Base-by-base conservation (phyloP, 345 rosid species). In the Hibiscus tridactylites region DNA sequence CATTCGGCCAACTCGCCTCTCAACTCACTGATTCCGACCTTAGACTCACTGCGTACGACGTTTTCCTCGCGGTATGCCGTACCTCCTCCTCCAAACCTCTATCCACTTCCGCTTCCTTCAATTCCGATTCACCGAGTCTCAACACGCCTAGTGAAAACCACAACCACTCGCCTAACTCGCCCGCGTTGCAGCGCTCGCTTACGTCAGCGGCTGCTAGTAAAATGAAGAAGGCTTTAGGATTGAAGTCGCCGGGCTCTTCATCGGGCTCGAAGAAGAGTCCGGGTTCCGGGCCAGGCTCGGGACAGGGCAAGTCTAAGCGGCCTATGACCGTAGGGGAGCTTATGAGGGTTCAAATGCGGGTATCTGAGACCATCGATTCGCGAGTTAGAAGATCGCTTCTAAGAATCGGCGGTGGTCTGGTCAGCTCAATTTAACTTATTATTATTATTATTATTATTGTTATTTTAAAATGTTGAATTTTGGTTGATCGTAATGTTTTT, bases 221-320 rank as follows among this genome's bases (percentile, higher is more conserved):
- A 80, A 87, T 92, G 97, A 95, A 95, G 87, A 95, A 88, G 71
- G 98, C 98, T 13, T 79, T 95, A 35, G 98, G 99, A 28, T 78
- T 95, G 78, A 89, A 81, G 79, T 90, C 97, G 15, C n/a, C 61
- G 31, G 71, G 60, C 19, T 52, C 21, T 52, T 52, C 56, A 3
- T 9, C 60, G 60, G 60, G 82, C 71, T 83, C 97, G 13, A 88
- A 70, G 74, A 90, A 80, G 79, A 87, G 90, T 47, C 88, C 91
- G 24, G 89, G 92, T 1, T 85, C 90, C 44, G 88, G 84, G 11
- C 71, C 83, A 0, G 85, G 88, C n/a, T 86, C 92, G 7, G 86
- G 86, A 15, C 80, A 60, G 54, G 91, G 84, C n/a, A 91, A 88
- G 80, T 21, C 79, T 39, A 89, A 75, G 82, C 86, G 82, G 69